phyloP scores from a whole-genome alignment of 2,329 filamentous ascomycete species.

The Escovopsis sp. region DNA sequence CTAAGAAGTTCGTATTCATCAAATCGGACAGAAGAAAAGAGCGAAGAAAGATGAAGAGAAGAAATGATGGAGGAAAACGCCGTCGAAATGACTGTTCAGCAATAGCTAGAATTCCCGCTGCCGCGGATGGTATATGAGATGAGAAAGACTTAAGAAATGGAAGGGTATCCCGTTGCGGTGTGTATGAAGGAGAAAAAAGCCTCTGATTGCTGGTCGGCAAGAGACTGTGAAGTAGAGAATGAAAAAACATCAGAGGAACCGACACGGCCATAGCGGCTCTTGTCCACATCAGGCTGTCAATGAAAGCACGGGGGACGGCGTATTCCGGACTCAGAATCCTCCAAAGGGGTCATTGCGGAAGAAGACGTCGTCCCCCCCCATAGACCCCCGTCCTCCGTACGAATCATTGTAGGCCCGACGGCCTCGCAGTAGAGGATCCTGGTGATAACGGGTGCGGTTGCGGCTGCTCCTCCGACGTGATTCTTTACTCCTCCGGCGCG shows the following conservation, averaged over 20 bases:
- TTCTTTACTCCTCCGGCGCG: constrained; percentile 41
- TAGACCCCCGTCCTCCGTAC: constrained; percentile 30
- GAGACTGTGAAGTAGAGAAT: no score
- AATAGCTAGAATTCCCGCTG: background rate
- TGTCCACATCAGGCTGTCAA: no score
- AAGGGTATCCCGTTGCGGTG: constrained; percentile 8
- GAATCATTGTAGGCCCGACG: constrained; percentile 35
- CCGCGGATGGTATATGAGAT: constrained; percentile 1
- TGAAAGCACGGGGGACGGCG: no score
- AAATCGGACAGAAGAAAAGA: no score
- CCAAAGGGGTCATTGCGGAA: constrained; percentile 46
- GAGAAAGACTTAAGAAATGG: background rate
- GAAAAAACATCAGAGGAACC: no score
- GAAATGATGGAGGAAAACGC: background rate
- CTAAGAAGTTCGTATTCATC: no score
- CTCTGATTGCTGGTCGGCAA: background rate
- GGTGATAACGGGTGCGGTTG: constrained; percentile 25
- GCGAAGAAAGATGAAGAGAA: background rate
- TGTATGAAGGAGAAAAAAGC: background rate
- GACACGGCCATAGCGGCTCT: no score
- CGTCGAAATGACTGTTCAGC: no score
- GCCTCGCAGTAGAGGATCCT: constrained; percentile 30
- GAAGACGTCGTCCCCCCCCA: constrained; percentile 38
- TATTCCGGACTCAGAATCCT: constrained; percentile 32
- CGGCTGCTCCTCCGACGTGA: constrained; percentile 36